These are phyloP conservation scores for Amylostereum areolatum DNA, from an alignment of 1,284 basidiomycete genomes.

Conservation along the genomic window DNA sequence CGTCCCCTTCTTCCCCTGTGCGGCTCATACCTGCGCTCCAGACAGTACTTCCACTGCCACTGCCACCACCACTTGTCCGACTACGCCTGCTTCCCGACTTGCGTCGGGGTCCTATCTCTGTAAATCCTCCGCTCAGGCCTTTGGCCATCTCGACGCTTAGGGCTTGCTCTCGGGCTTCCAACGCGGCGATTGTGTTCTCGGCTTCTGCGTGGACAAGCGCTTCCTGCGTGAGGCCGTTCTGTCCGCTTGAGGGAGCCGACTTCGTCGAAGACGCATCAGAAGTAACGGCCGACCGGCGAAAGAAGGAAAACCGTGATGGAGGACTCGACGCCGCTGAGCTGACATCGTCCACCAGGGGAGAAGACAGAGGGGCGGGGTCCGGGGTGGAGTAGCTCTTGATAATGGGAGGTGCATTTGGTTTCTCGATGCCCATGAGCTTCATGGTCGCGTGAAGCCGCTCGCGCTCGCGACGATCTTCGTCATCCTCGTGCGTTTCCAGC, in stretches of 20 bases:
- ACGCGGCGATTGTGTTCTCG: slow-evolving; percentile 60
- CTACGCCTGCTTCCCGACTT: slow-evolving; percentile 47
- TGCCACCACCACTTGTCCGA: slow-evolving; percentile 47
- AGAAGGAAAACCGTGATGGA: slow-evolving; percentile 63
- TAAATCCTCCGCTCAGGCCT: slow-evolving; percentile 67
- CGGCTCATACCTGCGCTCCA: slow-evolving; percentile 79
- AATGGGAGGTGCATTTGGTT: slow-evolving; percentile 36
- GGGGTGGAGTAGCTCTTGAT: slow-evolving; percentile 40
- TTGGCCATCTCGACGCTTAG: slow-evolving; percentile 72
- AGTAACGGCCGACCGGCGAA: slow-evolving; percentile 42
- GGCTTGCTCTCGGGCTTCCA: slow-evolving; percentile 69
- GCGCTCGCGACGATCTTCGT: slow-evolving; percentile 80
- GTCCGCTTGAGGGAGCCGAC: slow-evolving; percentile 42
- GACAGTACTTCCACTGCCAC: slow-evolving; percentile 69
- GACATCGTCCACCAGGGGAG: slow-evolving; percentile 23
- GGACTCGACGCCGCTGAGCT: slow-evolving; percentile 19
- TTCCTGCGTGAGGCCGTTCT: slow-evolving; percentile 55
- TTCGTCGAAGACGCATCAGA: slow-evolving; percentile 22
- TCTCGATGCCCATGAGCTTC: slow-evolving; percentile 87
- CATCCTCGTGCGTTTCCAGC: slow-evolving; percentile 78
- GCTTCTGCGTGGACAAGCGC: slow-evolving; percentile 73
- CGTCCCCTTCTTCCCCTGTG: slow-evolving; percentile 40
- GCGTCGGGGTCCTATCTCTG: slow-evolving; percentile 54
- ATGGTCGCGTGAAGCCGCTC: slow-evolving; percentile 83
- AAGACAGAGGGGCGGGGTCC: slow-evolving; percentile 25